These are phyloP conservation scores for Botrytis sinoallii DNA, from an alignment of 2,329 filamentous ascomycete genomes.

Conservation along the genomic window DNA sequence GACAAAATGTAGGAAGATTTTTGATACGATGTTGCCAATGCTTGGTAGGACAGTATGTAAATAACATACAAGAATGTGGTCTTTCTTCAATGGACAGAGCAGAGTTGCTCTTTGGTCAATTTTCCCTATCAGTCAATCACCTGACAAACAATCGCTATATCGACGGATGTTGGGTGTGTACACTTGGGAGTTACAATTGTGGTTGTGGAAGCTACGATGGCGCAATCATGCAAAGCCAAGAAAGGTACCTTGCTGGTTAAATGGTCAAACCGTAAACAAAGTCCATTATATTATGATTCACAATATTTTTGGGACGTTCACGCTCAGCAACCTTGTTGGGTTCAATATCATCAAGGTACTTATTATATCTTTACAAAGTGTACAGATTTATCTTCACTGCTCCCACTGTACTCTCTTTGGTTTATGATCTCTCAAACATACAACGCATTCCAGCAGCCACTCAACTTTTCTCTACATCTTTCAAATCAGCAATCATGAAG, in stretches of 20 bases:
- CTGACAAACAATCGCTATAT: neutral
- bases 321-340: slow-evolving; percentile 12
- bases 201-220: neutral
- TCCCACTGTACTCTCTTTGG: neutral
- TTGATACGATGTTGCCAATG: neutral
- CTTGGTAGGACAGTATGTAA: neutral
- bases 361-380: slow-evolving; percentile 1
- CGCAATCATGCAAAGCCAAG: slow-evolving; percentile 2
- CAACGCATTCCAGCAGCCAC: neutral
- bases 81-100: neutral
- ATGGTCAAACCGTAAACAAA: neutral
- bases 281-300: neutral
- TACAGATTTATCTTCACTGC: neutral
- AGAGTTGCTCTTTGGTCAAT: neutral
- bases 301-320: neutral
- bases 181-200: neutral
- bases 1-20: neutral
- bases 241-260: slow-evolving; percentile 8
- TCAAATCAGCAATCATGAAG: slow-evolving; percentile 5
- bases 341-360: slow-evolving; percentile 6
- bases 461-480: neutral
- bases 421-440: neutral
- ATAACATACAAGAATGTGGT: neutral
- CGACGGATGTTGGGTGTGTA: neutral
- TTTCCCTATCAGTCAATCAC: neutral